Percentiles rank a stretch among this genome's conserved stretches.
phyloP scores from a whole-genome alignment of 2,329 filamentous ascomycete genomes.

The Aureobasidium sp. region DNA sequence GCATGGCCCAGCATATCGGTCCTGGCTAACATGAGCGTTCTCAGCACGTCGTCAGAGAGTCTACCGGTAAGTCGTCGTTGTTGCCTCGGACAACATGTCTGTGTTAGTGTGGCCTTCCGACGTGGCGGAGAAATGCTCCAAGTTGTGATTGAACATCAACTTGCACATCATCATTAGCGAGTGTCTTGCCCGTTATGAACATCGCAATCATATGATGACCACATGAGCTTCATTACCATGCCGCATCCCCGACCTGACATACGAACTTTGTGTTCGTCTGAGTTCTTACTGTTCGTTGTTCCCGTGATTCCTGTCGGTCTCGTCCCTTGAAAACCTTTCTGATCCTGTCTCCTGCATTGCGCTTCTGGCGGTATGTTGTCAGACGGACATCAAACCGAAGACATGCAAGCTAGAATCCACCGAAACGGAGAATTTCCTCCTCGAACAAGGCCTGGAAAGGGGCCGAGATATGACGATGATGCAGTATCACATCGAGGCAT shows the following conservation, averaged over 20 bases:
- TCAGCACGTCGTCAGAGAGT: neutral
- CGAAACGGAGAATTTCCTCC: neutral
- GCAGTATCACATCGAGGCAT: too few relatives aligned
- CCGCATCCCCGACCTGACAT: neutral
- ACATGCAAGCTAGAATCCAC: neutral
- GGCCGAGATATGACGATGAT: too few relatives aligned
- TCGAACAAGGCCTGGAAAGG: neutral
- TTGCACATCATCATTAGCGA: neutral
- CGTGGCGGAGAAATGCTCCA: neutral
- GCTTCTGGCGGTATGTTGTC: neutral
- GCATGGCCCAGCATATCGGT: neutral
- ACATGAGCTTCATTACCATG: neutral
- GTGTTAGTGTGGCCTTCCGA: neutral
- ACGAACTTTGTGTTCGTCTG: neutral
- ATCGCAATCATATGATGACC: neutral
- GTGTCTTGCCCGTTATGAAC: neutral
- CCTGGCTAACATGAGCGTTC: neutral
- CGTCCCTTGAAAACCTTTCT: neutral
- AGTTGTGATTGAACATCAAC: neutral
- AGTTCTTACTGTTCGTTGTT: neutral
- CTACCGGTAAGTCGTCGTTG: neutral
- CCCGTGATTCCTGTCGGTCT: neutral
- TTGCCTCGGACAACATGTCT: neutral
- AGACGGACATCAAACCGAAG: neutral
- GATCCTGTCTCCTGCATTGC: neutral